A percentile compares a stretch with the other conserved stretches of the same genome.
Evolutionary conservation across 2,329 filamentous ascomycete species (phyloP).

Genomic region (Fusarium luffae): DNA sequence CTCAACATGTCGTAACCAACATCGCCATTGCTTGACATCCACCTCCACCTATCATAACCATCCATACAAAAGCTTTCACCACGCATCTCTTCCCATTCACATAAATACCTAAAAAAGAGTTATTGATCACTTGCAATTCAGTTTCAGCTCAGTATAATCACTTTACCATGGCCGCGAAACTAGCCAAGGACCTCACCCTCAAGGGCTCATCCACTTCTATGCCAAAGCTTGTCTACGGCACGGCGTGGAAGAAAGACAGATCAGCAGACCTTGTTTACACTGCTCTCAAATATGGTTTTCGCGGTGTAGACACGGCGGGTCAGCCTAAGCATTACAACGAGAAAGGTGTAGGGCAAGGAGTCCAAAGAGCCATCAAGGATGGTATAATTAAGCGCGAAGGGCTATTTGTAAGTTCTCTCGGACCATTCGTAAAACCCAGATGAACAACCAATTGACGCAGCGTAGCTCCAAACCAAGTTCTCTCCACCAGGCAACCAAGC

Average conservation of each 20-base stretch:
- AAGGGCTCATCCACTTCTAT: constrained; percentile 52
- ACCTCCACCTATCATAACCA: neutral
- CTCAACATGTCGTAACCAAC: constrained; percentile 26
- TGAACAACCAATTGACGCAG: neutral
- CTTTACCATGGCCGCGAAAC: constrained; percentile 30
- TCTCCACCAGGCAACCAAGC: constrained; percentile 73
- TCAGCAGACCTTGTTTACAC: constrained; percentile 75
- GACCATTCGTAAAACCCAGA: neutral
- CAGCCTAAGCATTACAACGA: constrained; percentile 85
- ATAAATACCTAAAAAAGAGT: neutral
- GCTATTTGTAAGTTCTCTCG: constrained; percentile 65
- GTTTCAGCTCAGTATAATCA: neutral
- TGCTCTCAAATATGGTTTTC: constrained; percentile 76
- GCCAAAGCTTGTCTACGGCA: constrained; percentile 76
- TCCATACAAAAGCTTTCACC: neutral
- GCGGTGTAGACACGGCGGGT: constrained; percentile 80
- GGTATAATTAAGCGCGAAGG: constrained; percentile 67
- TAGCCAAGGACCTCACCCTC: constrained; percentile 51
- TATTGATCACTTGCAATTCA: neutral
- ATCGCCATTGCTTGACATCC: neutral
- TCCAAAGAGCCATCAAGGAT: constrained; percentile 69
- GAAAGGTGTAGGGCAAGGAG: constrained; percentile 73
- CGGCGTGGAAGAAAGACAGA: constrained; percentile 83
- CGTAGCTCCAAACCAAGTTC: constrained; percentile 84
- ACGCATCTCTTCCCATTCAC: too few relatives aligned